phyloP scores from a whole-genome alignment of 2,329 filamentous ascomycete genomes.

The Venturia aucupariae region DNA sequence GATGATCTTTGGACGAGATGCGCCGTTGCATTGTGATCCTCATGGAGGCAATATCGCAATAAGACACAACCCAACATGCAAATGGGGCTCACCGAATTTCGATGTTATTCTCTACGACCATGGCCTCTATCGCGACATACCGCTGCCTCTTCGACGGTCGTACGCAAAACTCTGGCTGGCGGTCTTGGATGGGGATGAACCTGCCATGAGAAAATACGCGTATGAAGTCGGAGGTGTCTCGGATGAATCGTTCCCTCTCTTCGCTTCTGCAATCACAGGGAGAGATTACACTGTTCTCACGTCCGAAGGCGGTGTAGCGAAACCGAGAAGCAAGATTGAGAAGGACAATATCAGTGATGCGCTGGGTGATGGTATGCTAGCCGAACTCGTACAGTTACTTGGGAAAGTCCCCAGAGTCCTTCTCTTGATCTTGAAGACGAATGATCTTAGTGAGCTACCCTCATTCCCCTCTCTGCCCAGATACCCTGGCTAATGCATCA shows the following conservation, averaged over 20 bases:
- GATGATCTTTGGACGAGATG: constrained; percentile 91
- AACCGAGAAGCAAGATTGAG: constrained; percentile 41
- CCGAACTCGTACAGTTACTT: constrained; percentile 78
- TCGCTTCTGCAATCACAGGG: constrained; percentile 92
- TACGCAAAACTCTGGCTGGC: constrained; percentile 98
- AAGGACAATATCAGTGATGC: constrained; percentile 79
- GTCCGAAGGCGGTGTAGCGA: constrained; percentile 28
- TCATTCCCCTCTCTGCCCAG: constrained; percentile 9
- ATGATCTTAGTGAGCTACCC: constrained; percentile 63
- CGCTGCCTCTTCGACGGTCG: constrained; percentile 63
- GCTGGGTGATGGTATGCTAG: constrained; percentile 78
- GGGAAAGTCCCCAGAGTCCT: constrained; percentile 87
- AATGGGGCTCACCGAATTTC: constrained; percentile 56
- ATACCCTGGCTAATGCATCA: background rate
- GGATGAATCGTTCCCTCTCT: constrained; percentile 86
- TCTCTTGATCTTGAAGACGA: constrained; percentile 91
- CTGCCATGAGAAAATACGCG: constrained; percentile 78
- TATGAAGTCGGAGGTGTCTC: constrained; percentile 80
- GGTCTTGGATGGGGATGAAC: constrained; percentile 81
- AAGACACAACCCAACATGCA: constrained; percentile 53
- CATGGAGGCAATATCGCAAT: constrained; percentile 96
- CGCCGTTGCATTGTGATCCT: constrained; percentile 90
- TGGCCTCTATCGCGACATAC: constrained; percentile 90
- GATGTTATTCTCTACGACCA: constrained; percentile 96
- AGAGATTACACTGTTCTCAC: constrained; percentile 75